Percentiles rank a stretch among this genome's conserved stretches.
Conservation (phyloP, 2,329 filamentous ascomycete species). For the Lachnum nothofagi region DNA sequence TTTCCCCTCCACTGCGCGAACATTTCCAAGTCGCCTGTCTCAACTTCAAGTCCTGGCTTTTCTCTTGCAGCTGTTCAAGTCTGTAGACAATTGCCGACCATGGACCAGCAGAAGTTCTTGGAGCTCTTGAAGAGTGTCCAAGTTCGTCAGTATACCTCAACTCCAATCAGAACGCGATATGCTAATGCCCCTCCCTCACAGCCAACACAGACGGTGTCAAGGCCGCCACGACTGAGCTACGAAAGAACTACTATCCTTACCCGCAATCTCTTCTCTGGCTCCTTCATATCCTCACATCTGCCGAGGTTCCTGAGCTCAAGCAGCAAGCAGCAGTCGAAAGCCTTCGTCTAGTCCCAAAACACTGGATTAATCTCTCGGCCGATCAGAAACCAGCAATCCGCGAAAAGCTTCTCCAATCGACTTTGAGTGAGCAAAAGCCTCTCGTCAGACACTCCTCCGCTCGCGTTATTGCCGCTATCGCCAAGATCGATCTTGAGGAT, state of each 20-base stretch:
- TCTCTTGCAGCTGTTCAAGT: not conserved
- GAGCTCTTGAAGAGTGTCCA: constrained; percentile 82
- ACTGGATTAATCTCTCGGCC: constrained; percentile 71
- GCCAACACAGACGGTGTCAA: constrained; percentile 87
- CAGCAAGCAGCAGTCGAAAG: constrained; percentile 92
- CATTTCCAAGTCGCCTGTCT: constrained; percentile 1
- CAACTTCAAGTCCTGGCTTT: not conserved
- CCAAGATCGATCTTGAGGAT: constrained; percentile 78
- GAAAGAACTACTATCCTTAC: constrained; percentile 87
- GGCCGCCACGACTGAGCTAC: constrained; percentile 80
- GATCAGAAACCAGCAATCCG: constrained; percentile 77
- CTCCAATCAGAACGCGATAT: constrained; percentile 11
- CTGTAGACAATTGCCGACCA: constrained; percentile 35
- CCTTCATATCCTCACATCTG: constrained; percentile 79
- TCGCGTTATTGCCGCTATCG: constrained; percentile 81
- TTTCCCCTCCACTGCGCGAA: constrained; percentile 1
- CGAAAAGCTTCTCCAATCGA: constrained; percentile 76
- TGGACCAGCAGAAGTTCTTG: constrained; percentile 80
- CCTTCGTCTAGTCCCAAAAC: constrained; percentile 73
- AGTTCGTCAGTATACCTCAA: constrained; percentile 60
- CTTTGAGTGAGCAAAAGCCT: constrained; percentile 71
- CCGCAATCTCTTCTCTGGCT: constrained; percentile 80
- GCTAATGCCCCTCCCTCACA: constrained; percentile 40
- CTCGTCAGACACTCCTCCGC: constrained; percentile 81
- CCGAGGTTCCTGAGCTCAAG: constrained; percentile 57